Conservation (phyloP, 495 filamentous ascomycete species). For the Annulohypoxylon stygium region DNA sequence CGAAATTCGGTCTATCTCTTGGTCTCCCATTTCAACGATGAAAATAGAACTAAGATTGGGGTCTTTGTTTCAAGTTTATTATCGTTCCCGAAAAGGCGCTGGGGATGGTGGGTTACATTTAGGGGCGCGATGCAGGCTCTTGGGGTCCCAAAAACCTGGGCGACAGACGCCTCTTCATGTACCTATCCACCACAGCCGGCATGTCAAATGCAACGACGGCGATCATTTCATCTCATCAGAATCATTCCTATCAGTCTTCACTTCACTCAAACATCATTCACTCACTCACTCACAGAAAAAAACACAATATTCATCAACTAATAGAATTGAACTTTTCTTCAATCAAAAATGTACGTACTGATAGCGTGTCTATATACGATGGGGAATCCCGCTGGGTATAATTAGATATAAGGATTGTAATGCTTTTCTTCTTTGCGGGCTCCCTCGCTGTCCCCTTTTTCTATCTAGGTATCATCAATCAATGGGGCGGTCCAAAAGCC, state of each 20-base stretch:
- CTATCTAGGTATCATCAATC: constrained; percentile 27
- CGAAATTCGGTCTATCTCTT: neutral
- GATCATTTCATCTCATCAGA: neutral
- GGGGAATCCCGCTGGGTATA: constrained; percentile 28
- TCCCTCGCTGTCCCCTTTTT: constrained; percentile 7
- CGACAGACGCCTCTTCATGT: neutral
- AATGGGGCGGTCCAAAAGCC: neutral
- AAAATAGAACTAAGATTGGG: constrained; percentile 8
- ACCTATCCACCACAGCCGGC: neutral
- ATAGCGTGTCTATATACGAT: constrained; percentile 21
- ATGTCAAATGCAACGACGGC: neutral
- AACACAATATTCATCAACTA: neutral
- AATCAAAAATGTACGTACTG: constrained; percentile 6
- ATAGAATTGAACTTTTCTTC: neutral
- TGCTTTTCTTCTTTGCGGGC: too few species aligned
- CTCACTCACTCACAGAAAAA: neutral
- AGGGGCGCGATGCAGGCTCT: neutral
- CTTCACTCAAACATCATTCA: neutral
- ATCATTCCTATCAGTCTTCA: neutral
- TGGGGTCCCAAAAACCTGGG: neutral
- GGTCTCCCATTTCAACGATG: neutral
- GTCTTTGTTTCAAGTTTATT: constrained; percentile 19
- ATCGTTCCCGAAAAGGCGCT: neutral
- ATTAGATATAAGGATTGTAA: constrained; percentile 26
- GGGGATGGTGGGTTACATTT: neutral